phyloP scores from a whole-genome alignment of 108 stramenopile genomes.

The Nitzschia palea region DNA sequence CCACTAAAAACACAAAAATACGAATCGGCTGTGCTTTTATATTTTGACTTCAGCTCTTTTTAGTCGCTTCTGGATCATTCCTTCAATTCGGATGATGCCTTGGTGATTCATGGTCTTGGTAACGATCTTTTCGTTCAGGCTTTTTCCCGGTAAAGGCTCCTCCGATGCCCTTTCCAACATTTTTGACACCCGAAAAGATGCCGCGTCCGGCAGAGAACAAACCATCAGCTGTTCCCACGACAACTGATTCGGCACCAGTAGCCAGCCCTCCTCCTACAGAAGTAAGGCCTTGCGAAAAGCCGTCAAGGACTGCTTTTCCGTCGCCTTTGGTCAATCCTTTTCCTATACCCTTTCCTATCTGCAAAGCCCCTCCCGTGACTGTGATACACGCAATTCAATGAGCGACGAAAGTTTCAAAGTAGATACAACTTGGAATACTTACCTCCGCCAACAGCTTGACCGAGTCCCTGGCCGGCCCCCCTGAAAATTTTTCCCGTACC shows the following conservation, averaged over 20 bases:
- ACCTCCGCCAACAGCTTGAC: conserved; percentile 79
- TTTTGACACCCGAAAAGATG: conserved; percentile 73
- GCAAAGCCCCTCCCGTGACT: conserved; percentile 70
- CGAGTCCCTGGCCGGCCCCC: conserved; percentile 84
- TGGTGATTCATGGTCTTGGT: too few species aligned
- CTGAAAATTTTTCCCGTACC: conserved; percentile 76
- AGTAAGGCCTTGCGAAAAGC: conserved; percentile 65
- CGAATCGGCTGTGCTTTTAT: too few species aligned
- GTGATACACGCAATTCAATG: not conserved
- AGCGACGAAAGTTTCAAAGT: not conserved
- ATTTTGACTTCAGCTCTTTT: too few species aligned
- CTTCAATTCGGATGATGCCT: too few species aligned
- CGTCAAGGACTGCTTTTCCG: conserved; percentile 60
- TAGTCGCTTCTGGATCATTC: too few species aligned
- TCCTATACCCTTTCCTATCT: conserved; percentile 79
- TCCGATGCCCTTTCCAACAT: conserved; percentile 72
- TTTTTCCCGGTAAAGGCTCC: conserved; percentile 54
- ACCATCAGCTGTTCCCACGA: conserved; percentile 77
- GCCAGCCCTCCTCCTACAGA: conserved; percentile 75
- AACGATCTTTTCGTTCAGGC: conserved; percentile 3
- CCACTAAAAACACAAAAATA: too few species aligned
- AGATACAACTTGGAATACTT: conserved; percentile 15
- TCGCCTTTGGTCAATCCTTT: conserved; percentile 78
- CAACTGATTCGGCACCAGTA: conserved; percentile 74
- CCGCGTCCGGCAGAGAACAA: conserved; percentile 74